Percentiles rank a stretch among this genome's conserved stretches.
Conservation (phyloP, 768 basidiomycete genomes). For the Scleroderma citrinum region DNA sequence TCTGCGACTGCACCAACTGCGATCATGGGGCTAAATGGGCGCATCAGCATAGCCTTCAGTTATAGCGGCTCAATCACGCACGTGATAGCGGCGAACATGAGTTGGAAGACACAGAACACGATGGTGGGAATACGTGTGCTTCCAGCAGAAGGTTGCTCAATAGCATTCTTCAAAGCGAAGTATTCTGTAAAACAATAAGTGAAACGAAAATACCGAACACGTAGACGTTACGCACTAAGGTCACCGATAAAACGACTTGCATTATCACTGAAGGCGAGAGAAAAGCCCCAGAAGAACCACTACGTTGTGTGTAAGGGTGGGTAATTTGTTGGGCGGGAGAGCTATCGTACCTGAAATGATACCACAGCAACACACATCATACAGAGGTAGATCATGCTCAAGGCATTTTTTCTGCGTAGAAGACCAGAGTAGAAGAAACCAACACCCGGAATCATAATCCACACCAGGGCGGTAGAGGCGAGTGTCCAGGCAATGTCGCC, state of each 20-base stretch:
- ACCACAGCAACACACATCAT: slow-evolving; percentile 75
- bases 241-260: slow-evolving; percentile 78
- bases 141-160: slow-evolving; percentile 69
- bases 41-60: not conserved
- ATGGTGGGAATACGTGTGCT: slow-evolving; percentile 65
- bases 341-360: slow-evolving; percentile 65
- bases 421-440: slow-evolving; percentile 91
- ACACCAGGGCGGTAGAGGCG: slow-evolving; percentile 73
- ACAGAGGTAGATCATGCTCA: slow-evolving; percentile 81
- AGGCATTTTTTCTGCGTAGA: slow-evolving; percentile 86
- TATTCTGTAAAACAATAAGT: slow-evolving; percentile 45
- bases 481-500: slow-evolving; percentile 71
- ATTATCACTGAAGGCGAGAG: slow-evolving; percentile 81
- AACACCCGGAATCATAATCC: slow-evolving; percentile 80
- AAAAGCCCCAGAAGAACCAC: slow-evolving; percentile 99
- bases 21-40: slow-evolving; percentile 61
- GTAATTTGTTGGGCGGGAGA: not conserved
- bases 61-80: slow-evolving; percentile 29
- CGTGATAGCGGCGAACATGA: slow-evolving; percentile 90
- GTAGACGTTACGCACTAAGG: slow-evolving; percentile 47
- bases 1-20: slow-evolving; percentile 93
- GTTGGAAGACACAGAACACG: slow-evolving; percentile 79
- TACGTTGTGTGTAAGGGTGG: slow-evolving; percentile 24
- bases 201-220: not conserved
- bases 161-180: slow-evolving; percentile 78